Conservation (phyloP, 257 asterid genomes). For the Echium plantagineum region DNA sequence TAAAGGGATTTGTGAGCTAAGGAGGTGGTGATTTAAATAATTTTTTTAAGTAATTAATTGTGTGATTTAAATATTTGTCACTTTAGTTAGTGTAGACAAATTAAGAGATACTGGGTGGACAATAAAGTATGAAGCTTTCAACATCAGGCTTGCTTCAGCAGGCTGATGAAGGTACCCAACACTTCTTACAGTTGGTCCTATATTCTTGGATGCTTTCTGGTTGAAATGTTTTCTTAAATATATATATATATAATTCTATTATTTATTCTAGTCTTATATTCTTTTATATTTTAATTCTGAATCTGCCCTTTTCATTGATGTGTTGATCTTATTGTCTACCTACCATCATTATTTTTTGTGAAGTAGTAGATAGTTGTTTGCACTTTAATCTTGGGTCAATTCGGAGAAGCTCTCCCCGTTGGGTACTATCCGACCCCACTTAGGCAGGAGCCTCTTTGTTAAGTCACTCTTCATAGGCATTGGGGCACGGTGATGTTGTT, state of each 20-base stretch:
- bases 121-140: slow-evolving; percentile 43
- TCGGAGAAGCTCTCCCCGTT: too few species aligned
- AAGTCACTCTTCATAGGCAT: too few species aligned
- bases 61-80: slow-evolving; percentile 14
- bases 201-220: neutral
- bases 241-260: too few species aligned
- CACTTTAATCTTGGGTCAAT: too few species aligned
- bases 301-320: neutral
- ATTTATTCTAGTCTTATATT: too few species aligned
- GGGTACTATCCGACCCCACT: too few species aligned
- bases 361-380: too few species aligned
- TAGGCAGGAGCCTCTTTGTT: too few species aligned
- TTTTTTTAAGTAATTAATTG: slow-evolving; percentile 11
- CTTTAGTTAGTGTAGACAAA: slow-evolving; percentile 6
- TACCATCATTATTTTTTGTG: too few species aligned
- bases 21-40: neutral
- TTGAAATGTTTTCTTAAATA: too few species aligned
- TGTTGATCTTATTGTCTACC: neutral
- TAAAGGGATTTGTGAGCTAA: slow-evolving; percentile 11
- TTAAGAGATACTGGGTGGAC: slow-evolving; percentile 8
- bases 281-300: neutral
- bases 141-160: slow-evolving; percentile 53
- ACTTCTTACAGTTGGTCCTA: slow-evolving; percentile 3
- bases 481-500: too few species aligned
- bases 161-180: slow-evolving; percentile 31